Evolutionary conservation across 2,329 filamentous ascomycete genomes (phyloP), one percentile per base, ranked within the genome.

Genomic region (Botrytis deweyae): DNA sequence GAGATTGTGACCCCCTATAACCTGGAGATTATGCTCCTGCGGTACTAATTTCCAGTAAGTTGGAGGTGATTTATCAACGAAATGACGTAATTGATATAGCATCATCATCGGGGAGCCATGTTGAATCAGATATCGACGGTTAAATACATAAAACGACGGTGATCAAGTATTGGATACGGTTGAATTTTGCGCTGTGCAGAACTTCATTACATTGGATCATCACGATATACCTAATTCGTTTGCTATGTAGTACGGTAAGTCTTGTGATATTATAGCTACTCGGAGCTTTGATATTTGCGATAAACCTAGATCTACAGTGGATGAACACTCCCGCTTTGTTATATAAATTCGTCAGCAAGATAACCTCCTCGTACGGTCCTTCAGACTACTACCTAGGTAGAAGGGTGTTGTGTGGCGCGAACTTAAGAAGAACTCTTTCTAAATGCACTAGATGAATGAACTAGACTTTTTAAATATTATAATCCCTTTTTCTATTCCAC

Each of bases 31-130:
- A n/a, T n/a, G 36, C 38, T 25, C 61, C 36, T 62, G 12, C 59
- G 12, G 14, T 62, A n/a, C 25, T n/a, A 0, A 4, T 16, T 18
- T 1, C 0, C 12, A 25, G 4, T 25, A 4, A 36, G 22, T 25
- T 25, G 33, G 14, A 36, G 36, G 9, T 40, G 10, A 14, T 40
- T n/a, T 6, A 3, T 40, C 38, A 38, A 40, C 9, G 18, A 40
- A 9, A n/a, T 9, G 14, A 20, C 36, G 7, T n/a, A 25, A 40
- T 0, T n/a, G 14, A 40, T 12, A 38, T 18, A 2, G 3, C 22
- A 38, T 16, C 49, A 29, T 18, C 18, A 3, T 55, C 3, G 10
- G 2, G 22, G 12, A 38, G 36, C 6, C 36, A 25, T 20, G n/a
- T 6, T n/a, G 59, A n/a, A 55, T 16, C 3, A 33, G 33, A 33